Evolutionary conservation across 2,329 filamentous ascomycete species (phyloP).

Genomic region (Cytospora piceicola): DNA sequence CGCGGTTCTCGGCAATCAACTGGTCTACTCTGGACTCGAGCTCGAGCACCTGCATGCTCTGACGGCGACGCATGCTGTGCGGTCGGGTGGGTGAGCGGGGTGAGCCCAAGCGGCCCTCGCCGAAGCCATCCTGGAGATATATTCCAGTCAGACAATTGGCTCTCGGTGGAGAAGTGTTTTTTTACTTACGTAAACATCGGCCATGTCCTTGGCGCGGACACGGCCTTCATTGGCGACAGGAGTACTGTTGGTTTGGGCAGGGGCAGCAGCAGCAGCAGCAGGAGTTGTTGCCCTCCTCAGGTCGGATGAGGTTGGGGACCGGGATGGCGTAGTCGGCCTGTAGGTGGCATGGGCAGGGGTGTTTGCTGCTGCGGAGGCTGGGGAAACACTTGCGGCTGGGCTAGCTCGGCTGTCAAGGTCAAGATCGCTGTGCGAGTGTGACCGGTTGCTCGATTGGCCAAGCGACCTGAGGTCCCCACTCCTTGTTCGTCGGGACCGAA

Average conservation of each 20-base stretch:
- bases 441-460: conserved; percentile 55
- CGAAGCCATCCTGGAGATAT: conserved; percentile 78
- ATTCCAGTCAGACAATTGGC: conserved; percentile 30
- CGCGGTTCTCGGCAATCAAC: conserved; percentile 80
- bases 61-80: conserved; percentile 92
- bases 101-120: conserved; percentile 83
- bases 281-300: conserved; percentile 29
- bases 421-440: conserved; percentile 27
- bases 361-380: conserved; percentile 30
- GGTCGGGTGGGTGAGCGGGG: conserved; percentile 91
- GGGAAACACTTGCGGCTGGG: conserved; percentile 36
- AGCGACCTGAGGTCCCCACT: conserved; percentile 73
- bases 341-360: conserved; percentile 23
- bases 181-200: conserved; percentile 87
- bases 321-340: conserved; percentile 28
- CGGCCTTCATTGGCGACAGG: conserved; percentile 87
- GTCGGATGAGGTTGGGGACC: conserved; percentile 26
- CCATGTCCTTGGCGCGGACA: conserved; percentile 81
- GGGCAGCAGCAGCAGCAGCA: conserved; percentile 3
- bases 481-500: conserved; percentile 71
- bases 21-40: conserved; percentile 85
- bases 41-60: conserved; percentile 96
- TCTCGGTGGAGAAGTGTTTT: conserved; percentile 30
- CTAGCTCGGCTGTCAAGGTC: conserved; percentile 12
- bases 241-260: conserved; percentile 49